Conservation (phyloP, 805 yeast genomes). For the Millerago galiae region DNA sequence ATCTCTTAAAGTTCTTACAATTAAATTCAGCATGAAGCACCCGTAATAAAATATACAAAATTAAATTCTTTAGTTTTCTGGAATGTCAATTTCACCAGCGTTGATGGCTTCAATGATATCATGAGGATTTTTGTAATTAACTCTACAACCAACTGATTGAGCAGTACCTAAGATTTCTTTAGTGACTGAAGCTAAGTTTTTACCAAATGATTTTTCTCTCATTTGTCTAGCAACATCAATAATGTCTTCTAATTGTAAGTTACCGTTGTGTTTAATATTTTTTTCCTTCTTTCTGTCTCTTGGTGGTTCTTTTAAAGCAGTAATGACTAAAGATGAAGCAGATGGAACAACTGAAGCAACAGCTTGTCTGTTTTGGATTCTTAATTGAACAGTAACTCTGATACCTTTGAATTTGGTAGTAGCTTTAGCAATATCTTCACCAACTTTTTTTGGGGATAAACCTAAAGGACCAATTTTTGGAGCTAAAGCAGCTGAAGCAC, state of each 20-base stretch:
- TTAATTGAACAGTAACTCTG: conserved; percentile 97
- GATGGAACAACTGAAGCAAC: conserved; percentile 98
- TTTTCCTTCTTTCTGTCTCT: conserved; percentile 99
- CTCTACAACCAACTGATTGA: conserved; percentile 99
- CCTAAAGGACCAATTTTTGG: conserved; percentile 99
- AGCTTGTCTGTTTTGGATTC: conserved; percentile 99
- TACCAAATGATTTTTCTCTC: conserved; percentile 97
- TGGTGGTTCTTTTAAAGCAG: conserved; percentile 99
- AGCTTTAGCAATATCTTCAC: conserved; percentile 99
- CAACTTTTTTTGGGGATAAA: conserved; percentile 99
- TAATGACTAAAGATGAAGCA: conserved; percentile 97
- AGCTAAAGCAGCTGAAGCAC: conserved; percentile 99
- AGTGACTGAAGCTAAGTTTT: conserved; percentile 91
- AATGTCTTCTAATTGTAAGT: conserved; percentile 95
- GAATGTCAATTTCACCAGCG: conserved; percentile 95
- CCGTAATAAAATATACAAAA: conserved; percentile 21
- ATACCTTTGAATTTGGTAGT: conserved; percentile 99
- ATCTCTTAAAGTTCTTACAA: background rate
- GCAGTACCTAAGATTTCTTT: conserved; percentile 99
- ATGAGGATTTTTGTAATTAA: conserved; percentile 98
- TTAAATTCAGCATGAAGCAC: conserved; percentile 12
- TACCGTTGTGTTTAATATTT: conserved; percentile 99
- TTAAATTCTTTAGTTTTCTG: conserved; percentile 53
- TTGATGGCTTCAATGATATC: conserved; percentile 97
- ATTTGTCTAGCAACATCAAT: conserved; percentile 95